A percentile compares a stretch with the other conserved stretches of the same genome.
phyloP scores from a whole-genome alignment of 73 alveolate species.

The Paraurostyla sp. region DNA sequence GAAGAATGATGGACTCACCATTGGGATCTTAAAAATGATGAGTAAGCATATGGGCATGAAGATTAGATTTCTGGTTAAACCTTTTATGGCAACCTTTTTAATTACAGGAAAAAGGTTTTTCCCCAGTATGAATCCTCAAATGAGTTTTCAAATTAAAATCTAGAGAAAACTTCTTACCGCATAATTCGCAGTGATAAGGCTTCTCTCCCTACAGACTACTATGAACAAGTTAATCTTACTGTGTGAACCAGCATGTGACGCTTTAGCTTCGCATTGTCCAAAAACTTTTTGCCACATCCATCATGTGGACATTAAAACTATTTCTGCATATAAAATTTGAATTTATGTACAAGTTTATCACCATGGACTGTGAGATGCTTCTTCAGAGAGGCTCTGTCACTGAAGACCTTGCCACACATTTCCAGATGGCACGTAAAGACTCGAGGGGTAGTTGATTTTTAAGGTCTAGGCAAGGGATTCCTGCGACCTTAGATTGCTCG shows the following conservation, averaged over 20 bases:
- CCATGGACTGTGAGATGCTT: slow-evolving; percentile 65
- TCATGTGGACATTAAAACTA: slow-evolving; percentile 66
- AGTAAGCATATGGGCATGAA: slow-evolving; percentile 86
- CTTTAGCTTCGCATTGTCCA: slow-evolving; percentile 90
- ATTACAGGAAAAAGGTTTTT: slow-evolving; percentile 81
- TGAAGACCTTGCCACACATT: slow-evolving; percentile 50
- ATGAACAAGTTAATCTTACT: slow-evolving; percentile 40
- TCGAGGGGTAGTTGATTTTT: slow-evolving; percentile 10
- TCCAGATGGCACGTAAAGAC: slow-evolving; percentile 59
- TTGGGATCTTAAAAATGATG: slow-evolving; percentile 76
- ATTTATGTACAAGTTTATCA: slow-evolving; percentile 29
- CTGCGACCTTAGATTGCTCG: slow-evolving; percentile 8
- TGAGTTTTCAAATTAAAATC: slow-evolving; percentile 92
- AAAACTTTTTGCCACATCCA: slow-evolving; percentile 79
- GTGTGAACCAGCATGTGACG: slow-evolving; percentile 90
- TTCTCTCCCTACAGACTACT: slow-evolving; percentile 84
- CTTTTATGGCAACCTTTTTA: slow-evolving; percentile 82
- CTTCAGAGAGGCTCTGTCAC: slow-evolving; percentile 56
- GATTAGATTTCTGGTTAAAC: slow-evolving; percentile 81
- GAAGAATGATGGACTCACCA: slow-evolving; percentile 48
- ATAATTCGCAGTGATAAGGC: slow-evolving; percentile 90
- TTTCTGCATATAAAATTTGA: not conserved
- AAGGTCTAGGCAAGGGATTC: slow-evolving; percentile 33
- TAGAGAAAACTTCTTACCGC: slow-evolving; percentile 90
- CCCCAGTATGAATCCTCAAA: slow-evolving; percentile 91